phyloP scores from a whole-genome alignment of 495 filamentous ascomycete genomes.

The Neurospora tetraspora region DNA sequence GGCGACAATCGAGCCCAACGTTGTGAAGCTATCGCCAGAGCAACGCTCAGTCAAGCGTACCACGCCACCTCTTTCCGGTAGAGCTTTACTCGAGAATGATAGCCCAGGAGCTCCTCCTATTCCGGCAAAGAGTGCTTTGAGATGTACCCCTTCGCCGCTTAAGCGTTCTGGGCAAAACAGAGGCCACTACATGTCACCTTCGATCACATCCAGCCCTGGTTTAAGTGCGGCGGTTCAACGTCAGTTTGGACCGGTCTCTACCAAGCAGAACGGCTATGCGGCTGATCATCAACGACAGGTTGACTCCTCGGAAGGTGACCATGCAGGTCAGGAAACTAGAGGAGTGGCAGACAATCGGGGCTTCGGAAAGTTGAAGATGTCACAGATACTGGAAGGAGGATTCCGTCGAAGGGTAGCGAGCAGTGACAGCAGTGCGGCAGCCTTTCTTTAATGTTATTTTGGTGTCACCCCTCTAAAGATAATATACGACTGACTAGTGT shows the following conservation, averaged over 20 bases:
- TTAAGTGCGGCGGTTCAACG: constrained; percentile 24
- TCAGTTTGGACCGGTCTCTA: constrained; percentile 20
- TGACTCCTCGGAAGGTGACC: neutral
- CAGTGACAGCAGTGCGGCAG: neutral
- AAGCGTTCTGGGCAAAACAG: constrained; percentile 5
- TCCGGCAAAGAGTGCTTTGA: constrained; percentile 16
- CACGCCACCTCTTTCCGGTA: constrained; percentile 7
- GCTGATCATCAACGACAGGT: neutral
- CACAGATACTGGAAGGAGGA: neutral
- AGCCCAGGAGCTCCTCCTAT: constrained; percentile 15
- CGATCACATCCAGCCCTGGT: constrained; percentile 25
- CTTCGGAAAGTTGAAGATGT: neutral
- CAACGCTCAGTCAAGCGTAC: constrained; percentile 8
- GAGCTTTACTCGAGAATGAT: constrained; percentile 9
- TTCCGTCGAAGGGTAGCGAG: neutral
- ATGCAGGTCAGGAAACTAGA: neutral
- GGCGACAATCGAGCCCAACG: constrained; percentile 15
- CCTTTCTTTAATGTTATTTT: neutral
- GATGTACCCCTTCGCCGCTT: constrained; percentile 11
- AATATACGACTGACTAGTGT: neutral
- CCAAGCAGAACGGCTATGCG: neutral
- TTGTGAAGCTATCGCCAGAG: constrained; percentile 10
- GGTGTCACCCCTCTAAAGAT: neutral
- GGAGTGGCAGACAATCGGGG: neutral
- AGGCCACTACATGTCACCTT: constrained; percentile 3